Conservation (phyloP, 331 rosid genomes). For the Quercus tomentella region DNA sequence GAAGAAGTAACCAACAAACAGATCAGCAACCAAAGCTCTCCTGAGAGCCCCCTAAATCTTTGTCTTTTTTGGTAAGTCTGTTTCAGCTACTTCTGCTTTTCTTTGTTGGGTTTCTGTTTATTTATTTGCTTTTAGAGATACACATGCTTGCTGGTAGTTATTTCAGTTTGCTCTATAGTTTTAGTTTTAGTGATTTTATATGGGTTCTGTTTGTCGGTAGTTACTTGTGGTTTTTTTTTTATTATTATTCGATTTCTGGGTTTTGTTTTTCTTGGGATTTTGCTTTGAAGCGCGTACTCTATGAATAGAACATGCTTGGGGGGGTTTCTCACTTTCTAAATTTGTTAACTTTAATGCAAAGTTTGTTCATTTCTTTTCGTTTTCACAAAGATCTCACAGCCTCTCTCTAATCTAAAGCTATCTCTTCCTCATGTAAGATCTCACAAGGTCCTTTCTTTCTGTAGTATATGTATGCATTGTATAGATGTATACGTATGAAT, state of each 20-base stretch:
- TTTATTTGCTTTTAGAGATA: neutral
- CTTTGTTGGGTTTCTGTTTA: neutral
- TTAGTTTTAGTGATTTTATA: neutral
- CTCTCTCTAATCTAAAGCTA: constrained; percentile 1
- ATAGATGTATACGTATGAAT: neutral
- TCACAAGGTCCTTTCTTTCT: neutral
- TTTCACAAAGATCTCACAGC: neutral
- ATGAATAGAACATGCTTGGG: neutral
- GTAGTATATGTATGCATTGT: neutral
- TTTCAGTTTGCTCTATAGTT: neutral
- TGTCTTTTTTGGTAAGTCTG: constrained; percentile 11
- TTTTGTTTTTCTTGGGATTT: neutral
- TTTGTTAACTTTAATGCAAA: neutral
- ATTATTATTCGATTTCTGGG: neutral
- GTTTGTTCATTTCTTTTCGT: neutral
- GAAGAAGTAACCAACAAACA: too few species aligned
- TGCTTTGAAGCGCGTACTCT: neutral
- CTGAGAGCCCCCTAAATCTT: neutral
- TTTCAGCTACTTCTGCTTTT: neutral
- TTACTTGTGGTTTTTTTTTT: neutral
- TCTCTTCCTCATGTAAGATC: neutral
- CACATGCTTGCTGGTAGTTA: neutral
- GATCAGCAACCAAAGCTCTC: neutral
- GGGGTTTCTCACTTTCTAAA: neutral
- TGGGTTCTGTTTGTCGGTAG: constrained; percentile 17